Percentiles rank a stretch among this genome's conserved stretches.
Conservation (phyloP, 768 basidiomycete genomes). For the Cubamyces sp. region DNA sequence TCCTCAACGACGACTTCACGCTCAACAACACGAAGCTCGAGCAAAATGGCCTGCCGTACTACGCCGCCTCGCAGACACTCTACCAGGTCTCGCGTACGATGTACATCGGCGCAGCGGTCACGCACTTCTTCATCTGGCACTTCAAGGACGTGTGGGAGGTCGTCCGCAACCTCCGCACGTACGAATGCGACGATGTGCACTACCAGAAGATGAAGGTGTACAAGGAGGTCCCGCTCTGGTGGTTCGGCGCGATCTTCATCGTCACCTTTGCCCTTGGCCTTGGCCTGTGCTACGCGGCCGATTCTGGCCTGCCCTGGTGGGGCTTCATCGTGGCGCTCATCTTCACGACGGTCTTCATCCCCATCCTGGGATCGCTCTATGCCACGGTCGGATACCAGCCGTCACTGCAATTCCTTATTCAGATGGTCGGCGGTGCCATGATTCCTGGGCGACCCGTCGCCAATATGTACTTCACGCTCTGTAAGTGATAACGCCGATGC, state of each 20-base stretch:
- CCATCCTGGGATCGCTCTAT: constrained; percentile 57
- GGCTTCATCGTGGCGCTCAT: constrained; percentile 53
- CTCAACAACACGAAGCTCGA: constrained; percentile 54
- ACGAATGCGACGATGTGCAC: constrained; percentile 49
- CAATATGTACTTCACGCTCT: constrained; percentile 44
- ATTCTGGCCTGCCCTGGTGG: constrained; percentile 59
- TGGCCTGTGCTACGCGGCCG: constrained; percentile 53
- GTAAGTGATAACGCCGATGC: neutral
- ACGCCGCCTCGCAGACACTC: constrained; percentile 49
- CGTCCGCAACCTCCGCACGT: constrained; percentile 30
- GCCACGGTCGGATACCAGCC: constrained; percentile 46
- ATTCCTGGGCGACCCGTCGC: constrained; percentile 54
- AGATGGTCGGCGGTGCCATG: constrained; percentile 55
- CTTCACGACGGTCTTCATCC: constrained; percentile 51
- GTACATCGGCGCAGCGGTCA: constrained; percentile 52
- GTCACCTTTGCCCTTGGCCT: constrained; percentile 52
- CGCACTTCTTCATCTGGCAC: constrained; percentile 39
- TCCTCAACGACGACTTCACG: constrained; percentile 55
- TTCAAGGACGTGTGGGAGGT: constrained; percentile 24
- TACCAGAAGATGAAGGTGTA: constrained; percentile 56
- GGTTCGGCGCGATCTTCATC: constrained; percentile 48
- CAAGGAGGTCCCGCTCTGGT: constrained; percentile 50
- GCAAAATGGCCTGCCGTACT: constrained; percentile 50
- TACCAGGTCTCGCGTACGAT: constrained; percentile 31
- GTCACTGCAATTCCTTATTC: constrained; percentile 41